phyloP scores from a whole-genome alignment of 441 rosid species.

The Breynia disticha region DNA sequence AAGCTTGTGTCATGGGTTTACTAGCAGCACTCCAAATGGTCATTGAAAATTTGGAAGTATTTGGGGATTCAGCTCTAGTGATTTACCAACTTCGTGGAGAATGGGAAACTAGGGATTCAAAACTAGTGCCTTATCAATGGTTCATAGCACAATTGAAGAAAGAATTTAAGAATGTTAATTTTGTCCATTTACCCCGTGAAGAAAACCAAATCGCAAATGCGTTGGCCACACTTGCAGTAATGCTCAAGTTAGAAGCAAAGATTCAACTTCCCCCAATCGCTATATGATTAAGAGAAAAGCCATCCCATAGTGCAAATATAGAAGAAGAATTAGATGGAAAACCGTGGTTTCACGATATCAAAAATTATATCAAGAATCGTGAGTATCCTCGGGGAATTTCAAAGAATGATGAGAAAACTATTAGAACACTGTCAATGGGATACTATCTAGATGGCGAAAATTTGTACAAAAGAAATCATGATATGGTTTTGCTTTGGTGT shows the following conservation, averaged over 20 bases:
- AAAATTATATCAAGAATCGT: background rate
- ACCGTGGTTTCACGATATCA: background rate
- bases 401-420: background rate
- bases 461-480: too few species aligned
- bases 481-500: too few species aligned
- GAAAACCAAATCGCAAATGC: constrained; percentile 3
- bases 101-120: background rate
- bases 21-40: background rate
- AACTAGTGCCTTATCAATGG: background rate
- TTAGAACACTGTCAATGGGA: background rate
- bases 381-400: background rate
- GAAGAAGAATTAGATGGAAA: background rate
- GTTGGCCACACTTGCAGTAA: background rate
- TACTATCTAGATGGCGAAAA: too few species aligned
- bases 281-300: background rate
- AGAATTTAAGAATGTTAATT: background rate
- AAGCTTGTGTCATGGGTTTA: background rate
- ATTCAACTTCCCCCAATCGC: background rate
- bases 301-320: background rate
- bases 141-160: background rate
- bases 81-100: background rate
- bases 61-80: background rate
- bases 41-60: background rate
- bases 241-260: background rate
- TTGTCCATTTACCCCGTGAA: background rate